Percentiles rank a stretch among this genome's conserved stretches.
These are phyloP conservation scores for Gaillardinia entomophila DNA, from an alignment of 805 yeast species.

Conservation along the genomic window DNA sequence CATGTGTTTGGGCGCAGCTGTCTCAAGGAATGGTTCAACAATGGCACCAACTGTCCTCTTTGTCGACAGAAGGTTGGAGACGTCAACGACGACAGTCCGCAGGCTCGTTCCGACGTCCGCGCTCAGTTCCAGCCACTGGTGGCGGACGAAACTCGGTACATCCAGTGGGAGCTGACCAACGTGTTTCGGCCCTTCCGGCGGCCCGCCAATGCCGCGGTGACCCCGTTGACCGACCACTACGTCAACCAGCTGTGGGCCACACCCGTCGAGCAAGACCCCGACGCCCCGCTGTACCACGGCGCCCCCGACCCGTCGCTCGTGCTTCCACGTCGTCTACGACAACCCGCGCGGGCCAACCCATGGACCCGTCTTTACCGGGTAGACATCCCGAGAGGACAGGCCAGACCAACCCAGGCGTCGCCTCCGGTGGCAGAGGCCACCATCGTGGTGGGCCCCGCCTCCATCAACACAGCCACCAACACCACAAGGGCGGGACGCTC, in stretches of 20 bases:
- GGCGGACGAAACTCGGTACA: not conserved
- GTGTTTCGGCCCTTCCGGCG: conserved; percentile 32
- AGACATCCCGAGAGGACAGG: too few species aligned
- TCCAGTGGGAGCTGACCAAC: conserved; percentile 17
- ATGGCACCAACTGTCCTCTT: conserved; percentile 76
- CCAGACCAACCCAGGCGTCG: too few species aligned
- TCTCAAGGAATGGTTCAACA: conserved; percentile 73
- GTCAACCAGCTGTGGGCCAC: conserved; percentile 31
- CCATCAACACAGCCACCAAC: too few species aligned
- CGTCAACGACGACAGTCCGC: not conserved
- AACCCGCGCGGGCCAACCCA: too few species aligned
- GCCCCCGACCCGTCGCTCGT: not conserved
- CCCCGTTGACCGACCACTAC: conserved; percentile 34
- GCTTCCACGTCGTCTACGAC: too few species aligned
- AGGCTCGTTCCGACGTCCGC: not conserved
- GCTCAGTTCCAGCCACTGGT: not conserved
- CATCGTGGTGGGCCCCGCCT: too few species aligned
- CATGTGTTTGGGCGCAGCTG: conserved; percentile 88
- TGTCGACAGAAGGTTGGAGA: conserved; percentile 57
- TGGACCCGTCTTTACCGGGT: too few species aligned
- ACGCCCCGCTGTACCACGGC: too few species aligned
- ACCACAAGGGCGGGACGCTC: too few species aligned
- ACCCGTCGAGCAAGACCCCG: too few species aligned
- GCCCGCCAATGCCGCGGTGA: conserved; percentile 27
- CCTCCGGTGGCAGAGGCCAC: too few species aligned